phyloP scores from a whole-genome alignment of 2,329 filamentous ascomycete species.

The Colletotrichum caudatum region DNA sequence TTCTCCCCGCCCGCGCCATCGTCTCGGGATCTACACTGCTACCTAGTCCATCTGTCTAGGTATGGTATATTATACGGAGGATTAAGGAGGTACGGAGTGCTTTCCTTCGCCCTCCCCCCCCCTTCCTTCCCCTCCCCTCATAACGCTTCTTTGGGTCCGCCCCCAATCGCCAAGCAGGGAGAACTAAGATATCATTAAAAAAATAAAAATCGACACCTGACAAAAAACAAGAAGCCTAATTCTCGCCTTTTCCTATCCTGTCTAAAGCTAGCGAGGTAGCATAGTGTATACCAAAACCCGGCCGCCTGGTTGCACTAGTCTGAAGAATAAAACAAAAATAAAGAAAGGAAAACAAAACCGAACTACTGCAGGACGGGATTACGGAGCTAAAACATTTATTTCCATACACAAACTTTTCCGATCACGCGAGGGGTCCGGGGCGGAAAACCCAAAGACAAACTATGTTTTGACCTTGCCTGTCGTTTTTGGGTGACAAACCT shows the following conservation, averaged over 20 bases:
- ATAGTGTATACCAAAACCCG: not conserved
- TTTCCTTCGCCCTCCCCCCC: not conserved
- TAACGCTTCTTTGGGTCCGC: not conserved
- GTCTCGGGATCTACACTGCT: not conserved
- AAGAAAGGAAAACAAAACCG: not conserved
- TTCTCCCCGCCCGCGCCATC: not conserved
- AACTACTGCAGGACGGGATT: not conserved
- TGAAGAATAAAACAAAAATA: not conserved
- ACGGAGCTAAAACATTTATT: too few relatives aligned
- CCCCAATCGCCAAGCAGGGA: not conserved
- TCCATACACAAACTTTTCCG: not conserved
- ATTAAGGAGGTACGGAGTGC: not conserved
- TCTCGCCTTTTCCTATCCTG: not conserved
- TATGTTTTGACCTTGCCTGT: not conserved
- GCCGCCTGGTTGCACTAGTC: not conserved
- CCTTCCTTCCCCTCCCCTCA: too few relatives aligned
- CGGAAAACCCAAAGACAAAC: not conserved
- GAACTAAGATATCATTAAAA: not conserved
- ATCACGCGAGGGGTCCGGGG: not conserved
- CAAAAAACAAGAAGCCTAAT: not conserved
- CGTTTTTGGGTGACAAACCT: not conserved
- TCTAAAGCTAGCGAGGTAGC: constrained; percentile 1
- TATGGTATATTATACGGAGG: not conserved
- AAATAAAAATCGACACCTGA: not conserved
- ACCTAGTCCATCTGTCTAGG: not conserved